Evolutionary conservation across 2,329 filamentous ascomycete species (phyloP), one percentile per base, ranked within the genome.

Genomic region (Neoarthrinium moseri): DNA sequence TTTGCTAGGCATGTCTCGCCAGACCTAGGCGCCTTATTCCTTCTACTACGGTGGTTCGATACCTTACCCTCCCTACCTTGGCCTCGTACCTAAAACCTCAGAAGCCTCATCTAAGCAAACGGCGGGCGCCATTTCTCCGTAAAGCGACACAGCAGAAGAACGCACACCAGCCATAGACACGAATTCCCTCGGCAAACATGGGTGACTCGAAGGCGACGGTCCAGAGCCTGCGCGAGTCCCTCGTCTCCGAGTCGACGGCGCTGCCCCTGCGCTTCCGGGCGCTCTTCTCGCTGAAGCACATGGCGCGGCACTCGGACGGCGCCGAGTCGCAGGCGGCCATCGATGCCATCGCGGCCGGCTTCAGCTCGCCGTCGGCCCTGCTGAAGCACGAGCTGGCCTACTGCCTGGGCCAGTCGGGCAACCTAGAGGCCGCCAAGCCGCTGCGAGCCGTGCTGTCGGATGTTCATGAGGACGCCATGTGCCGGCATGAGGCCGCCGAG

Each of bases 331-430:
- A 73, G 24, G 74, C 73, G 8, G 81, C 83, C 40, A 81, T 87
- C 56, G 77, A 84, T 46, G 91, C 94, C 33, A 99, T 99, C 57
- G 91, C 92, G 3, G 90, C 91, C 6, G 92, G 78, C 2, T 94
- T 99, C 57, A 60, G 74, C 0, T 95, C 92, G 3, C 84, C 88
- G 0, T 97, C 92, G 4, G 92, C 90, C 3, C 78, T 97, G 7
- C 75, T 97, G 37, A 97, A 97, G 73, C 94, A 99, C 68, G 94
- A 99, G 66, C 78, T 99, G 39, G 94, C 94, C 21, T 99, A 99
- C 72, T 99, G 94, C 63, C 80, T 99, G 3, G 94, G 94, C 6
- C 94, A 99, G 71, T 92, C 89, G 2, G 84, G 84, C 47, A 90
- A 96, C 62, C 68, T 77, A 41, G 84, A 84, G 36, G 87, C 91